Evolutionary conservation across 192 early-diverging fungal genomes (phyloP).

Genomic region (Rhizophagus clarus): DNA sequence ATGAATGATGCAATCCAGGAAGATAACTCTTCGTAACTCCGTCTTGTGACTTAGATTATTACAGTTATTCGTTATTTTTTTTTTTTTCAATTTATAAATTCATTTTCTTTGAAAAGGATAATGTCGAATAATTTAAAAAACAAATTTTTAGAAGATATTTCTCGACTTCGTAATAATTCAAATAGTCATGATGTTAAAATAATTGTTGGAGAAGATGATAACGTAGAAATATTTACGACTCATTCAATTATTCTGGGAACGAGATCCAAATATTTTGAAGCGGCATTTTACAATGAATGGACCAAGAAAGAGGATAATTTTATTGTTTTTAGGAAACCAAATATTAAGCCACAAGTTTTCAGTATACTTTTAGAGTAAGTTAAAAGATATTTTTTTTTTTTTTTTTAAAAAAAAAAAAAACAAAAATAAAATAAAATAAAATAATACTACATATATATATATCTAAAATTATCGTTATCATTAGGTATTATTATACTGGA

Average conservation of each 20-base stretch:
- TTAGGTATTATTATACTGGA: not conserved
- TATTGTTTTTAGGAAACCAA: conserved; percentile 1
- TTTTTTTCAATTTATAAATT: no score
- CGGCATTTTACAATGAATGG: conserved; percentile 12
- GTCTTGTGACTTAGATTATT: no score
- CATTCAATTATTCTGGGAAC: conserved; percentile 3
- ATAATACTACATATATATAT: no score
- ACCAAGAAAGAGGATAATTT: not conserved
- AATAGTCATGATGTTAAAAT: conserved; percentile 11
- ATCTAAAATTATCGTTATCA: not conserved
- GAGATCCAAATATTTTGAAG: conserved; percentile 16
- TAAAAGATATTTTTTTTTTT: not conserved
- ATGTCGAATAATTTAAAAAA: not conserved
- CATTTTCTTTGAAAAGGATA: not conserved
- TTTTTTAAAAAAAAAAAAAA: not conserved
- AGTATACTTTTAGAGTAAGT: not conserved
- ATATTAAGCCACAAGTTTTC: conserved; percentile 11
- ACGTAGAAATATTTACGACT: not conserved
- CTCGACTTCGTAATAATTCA: not conserved
- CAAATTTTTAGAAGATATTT: not conserved
- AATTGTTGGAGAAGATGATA: not conserved
- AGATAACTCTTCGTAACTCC: no score
- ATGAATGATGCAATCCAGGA: no score
- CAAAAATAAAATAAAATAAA: no score
- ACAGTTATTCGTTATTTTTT: no score